Base-by-base conservation (phyloP, 805 yeast genomes). In the Blastobotrys mokoenaii region DNA sequence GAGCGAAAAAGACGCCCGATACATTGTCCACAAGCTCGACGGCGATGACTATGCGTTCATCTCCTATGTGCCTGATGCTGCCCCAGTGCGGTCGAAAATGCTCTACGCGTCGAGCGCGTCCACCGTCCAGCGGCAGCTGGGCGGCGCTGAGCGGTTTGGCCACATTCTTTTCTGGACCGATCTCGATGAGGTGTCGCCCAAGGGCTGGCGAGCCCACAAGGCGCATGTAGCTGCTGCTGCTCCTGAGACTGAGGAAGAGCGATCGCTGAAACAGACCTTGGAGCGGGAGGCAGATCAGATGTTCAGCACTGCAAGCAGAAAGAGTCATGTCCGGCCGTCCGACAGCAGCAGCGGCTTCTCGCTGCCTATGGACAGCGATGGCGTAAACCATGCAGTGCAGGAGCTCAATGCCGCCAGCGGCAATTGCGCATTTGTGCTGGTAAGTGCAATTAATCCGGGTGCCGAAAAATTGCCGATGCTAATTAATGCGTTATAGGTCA, bases 61-160 rank as follows among this genome's bases (percentile, higher is more conserved):
- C 39, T 79, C 93, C 16, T 89, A 73, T 65, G 89, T 90, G 44
- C 97, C 98, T 0, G 97, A 90, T 61, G 63, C 64, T 42, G 84
- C 96, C 7, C 79, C 81, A 2, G 89, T 90, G 33, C 75, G 88
- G 47, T 72, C 75, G 46, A 93, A 90, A 62, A 93, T 93, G 97
- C 70, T 93, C 41, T 93, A 89, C 62, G 97, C 97, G 3, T 85
- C 96, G 2, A 80, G 94, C 9, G 86, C 86, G 50, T 82, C 78
- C 61, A 78, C 93, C 1, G 64, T 93, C 32, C 66, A 84, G 46
- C 77, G 84, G 53, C 81, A 82, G 50, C 69, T 90, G 34, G 96
- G 96, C 7, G 73, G 74, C 3, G 56, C 68, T 14, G 73, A 72
- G 46, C 65, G 67, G 44, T 75, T 80, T 61, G 58, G 67, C 34